phyloP scores from a whole-genome alignment of 768 basidiomycete genomes.

The Amanita subjunquillea region DNA sequence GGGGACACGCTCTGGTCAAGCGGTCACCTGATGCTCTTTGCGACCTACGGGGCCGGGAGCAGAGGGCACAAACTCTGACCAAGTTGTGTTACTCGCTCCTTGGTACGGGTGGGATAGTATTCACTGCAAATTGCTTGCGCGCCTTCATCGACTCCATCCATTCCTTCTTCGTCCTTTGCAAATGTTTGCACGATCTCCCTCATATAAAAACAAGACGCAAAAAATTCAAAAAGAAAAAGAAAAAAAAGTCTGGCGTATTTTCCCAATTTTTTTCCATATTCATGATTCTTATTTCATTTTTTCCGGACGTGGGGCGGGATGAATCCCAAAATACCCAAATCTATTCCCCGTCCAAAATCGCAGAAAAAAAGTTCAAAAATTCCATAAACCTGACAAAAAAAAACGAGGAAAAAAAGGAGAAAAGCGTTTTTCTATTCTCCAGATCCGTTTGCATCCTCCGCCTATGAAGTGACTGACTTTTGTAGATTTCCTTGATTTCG shows the following conservation, averaged over 20 bases:
- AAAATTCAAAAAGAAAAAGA: background rate
- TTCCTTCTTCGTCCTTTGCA: background rate
- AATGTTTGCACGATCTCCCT: background rate
- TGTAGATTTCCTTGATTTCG: background rate
- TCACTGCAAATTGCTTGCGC: too few relatives aligned
- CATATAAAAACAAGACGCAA: background rate
- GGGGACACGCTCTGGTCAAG: too few relatives aligned
- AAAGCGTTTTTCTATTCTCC: background rate
- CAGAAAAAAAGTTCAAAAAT: background rate
- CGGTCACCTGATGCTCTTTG: too few relatives aligned
- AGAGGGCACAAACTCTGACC: background rate
- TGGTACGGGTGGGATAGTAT: background rate
- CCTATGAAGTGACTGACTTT: background rate
- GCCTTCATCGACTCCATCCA: background rate
- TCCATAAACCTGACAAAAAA: background rate
- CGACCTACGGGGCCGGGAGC: too few relatives aligned
- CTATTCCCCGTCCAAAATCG: background rate
- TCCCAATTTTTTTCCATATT: background rate
- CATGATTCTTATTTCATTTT: background rate
- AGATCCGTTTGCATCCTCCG: background rate
- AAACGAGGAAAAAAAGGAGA: background rate
- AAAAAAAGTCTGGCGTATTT: background rate
- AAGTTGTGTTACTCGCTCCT: background rate
- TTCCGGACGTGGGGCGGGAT: background rate
- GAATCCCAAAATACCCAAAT: background rate